A percentile compares a stretch with the other conserved stretches of the same genome.
These are phyloP conservation scores for Blastomyces silverae DNA, from an alignment of 2,329 filamentous ascomycete genomes.

Conservation along the genomic window DNA sequence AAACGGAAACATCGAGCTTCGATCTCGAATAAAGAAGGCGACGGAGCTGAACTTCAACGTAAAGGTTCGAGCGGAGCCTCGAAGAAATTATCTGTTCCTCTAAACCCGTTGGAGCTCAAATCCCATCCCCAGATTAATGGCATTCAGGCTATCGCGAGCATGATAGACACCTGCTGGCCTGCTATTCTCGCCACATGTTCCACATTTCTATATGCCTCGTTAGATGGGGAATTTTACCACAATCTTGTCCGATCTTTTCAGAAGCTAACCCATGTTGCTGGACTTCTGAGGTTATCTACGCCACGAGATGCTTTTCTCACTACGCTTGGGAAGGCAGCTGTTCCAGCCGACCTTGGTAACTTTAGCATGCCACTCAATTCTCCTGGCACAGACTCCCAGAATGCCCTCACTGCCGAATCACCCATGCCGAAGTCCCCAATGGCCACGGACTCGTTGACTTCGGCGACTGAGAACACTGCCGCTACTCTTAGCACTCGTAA, in stretches of 20 bases:
- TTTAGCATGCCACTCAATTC: slow-evolving; percentile 23
- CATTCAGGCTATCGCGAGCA: slow-evolving; percentile 67
- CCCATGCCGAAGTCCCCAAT: slow-evolving; percentile 25
- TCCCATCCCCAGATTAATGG: slow-evolving; percentile 65
- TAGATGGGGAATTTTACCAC: slow-evolving; percentile 93
- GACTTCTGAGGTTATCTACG: slow-evolving; percentile 72
- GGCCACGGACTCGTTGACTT: slow-evolving; percentile 26
- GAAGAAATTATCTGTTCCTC: slow-evolving; percentile 44
- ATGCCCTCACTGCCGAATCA: slow-evolving; percentile 27
- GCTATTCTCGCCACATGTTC: slow-evolving; percentile 91
- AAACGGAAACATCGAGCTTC: slow-evolving; percentile 41
- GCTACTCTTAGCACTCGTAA: slow-evolving; percentile 76
- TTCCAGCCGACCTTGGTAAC: slow-evolving; percentile 62
- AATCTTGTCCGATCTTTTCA: slow-evolving; percentile 87
- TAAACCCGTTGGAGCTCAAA: slow-evolving; percentile 73
- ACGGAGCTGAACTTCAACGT: slow-evolving; percentile 28
- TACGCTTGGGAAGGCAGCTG: slow-evolving; percentile 84
- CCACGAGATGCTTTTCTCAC: slow-evolving; percentile 92
- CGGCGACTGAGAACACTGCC: slow-evolving; percentile 37
- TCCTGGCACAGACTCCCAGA: slow-evolving; percentile 22
- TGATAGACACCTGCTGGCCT: slow-evolving; percentile 92
- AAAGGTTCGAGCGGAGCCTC: slow-evolving; percentile 24
- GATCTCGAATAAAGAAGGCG: slow-evolving; percentile 32
- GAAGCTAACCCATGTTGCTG: slow-evolving; percentile 89
- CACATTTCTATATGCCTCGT: slow-evolving; percentile 83